Conservation (phyloP, 108 stramenopile species). For the Epipyxis sp. region DNA sequence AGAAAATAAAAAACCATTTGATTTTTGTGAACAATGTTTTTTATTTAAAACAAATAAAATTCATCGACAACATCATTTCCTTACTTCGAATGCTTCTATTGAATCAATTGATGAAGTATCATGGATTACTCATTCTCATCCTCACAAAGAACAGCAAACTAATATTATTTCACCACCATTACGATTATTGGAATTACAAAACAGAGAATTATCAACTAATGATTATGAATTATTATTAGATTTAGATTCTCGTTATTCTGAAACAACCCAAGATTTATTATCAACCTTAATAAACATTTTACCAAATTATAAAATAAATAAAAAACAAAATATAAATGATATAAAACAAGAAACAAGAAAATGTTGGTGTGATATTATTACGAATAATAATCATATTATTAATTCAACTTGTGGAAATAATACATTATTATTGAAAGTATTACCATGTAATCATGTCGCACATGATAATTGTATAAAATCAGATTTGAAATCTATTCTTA, state of each 20-base stretch:
- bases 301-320: not conserved
- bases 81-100: not conserved
- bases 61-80: not conserved
- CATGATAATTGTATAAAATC: not conserved
- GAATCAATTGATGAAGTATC: not conserved
- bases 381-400: no score
- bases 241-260: no score
- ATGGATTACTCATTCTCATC: not conserved
- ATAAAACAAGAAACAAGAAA: not conserved
- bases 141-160: not conserved
- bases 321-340: not conserved
- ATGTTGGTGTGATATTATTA: conserved; percentile 8
- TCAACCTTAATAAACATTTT: no score
- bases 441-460: not conserved
- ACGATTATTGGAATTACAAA: not conserved
- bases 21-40: not conserved
- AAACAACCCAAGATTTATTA: no score
- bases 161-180: not conserved
- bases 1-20: not conserved
- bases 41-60: not conserved
- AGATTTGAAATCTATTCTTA: no score
- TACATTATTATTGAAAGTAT: not conserved
- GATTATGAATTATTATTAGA: not conserved
- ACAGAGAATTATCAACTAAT: not conserved
- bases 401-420: not conserved